Conservation (phyloP, 345 rosid species). For the Tarenaya hassleriana region DNA sequence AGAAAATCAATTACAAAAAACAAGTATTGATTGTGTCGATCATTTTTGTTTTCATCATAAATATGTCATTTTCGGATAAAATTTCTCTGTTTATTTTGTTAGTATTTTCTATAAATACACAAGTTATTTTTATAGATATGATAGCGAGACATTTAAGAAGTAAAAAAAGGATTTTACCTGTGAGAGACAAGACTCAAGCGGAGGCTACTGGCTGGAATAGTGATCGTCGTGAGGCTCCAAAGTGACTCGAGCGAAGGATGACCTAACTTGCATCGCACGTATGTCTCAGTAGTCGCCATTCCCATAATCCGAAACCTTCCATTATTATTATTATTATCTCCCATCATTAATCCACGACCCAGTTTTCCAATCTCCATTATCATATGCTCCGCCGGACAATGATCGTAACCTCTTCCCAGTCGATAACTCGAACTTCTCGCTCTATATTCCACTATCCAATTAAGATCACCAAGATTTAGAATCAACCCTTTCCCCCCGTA, state of each 20-base stretch:
- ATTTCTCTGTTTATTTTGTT: too few species aligned
- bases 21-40: too few species aligned
- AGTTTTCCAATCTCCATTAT: slow-evolving; percentile 68
- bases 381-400: slow-evolving; percentile 57
- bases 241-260: slow-evolving; percentile 57
- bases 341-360: slow-evolving; percentile 34
- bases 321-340: too few species aligned
- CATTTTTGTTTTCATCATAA: too few species aligned
- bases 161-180: slow-evolving; percentile 43
- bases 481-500: slow-evolving; percentile 45
- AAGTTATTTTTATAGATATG: too few species aligned
- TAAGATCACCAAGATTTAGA: slow-evolving; percentile 72
- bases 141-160: too few species aligned
- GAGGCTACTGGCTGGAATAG: slow-evolving; percentile 62
- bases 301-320: slow-evolving; percentile 70
- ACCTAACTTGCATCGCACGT: slow-evolving; percentile 65
- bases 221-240: slow-evolving; percentile 64
- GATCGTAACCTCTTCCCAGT: slow-evolving; percentile 23
- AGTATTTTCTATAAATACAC: too few species aligned
- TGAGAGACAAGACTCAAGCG: slow-evolving; percentile 67
- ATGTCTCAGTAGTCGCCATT: slow-evolving; percentile 69
- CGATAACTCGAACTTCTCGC: slow-evolving; percentile 28
- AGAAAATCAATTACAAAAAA: too few species aligned
- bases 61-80: too few species aligned
- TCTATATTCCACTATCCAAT: slow-evolving; percentile 53